Percentiles rank a stretch among this genome's conserved stretches.
Conservation (phyloP, 2,329 filamentous ascomycete species). For the Calonectria multiphialidica region DNA sequence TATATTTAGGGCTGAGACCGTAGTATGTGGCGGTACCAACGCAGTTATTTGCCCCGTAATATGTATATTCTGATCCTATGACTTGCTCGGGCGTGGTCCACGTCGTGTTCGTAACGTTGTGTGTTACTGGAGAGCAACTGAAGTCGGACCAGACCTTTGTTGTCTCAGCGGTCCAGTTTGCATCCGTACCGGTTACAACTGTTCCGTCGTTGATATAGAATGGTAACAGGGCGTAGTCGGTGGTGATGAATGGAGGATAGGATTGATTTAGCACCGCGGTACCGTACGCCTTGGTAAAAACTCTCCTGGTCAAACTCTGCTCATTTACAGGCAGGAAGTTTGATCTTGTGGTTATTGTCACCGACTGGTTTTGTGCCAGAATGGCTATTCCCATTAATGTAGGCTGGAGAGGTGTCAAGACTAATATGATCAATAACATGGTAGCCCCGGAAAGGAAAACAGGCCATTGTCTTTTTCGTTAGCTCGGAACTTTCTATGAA, state of each 20-base stretch:
- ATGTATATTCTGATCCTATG: neutral
- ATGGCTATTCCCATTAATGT: neutral
- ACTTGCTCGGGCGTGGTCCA: neutral
- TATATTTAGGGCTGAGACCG: neutral
- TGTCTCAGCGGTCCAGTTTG: conserved; percentile 10
- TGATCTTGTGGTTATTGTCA: neutral
- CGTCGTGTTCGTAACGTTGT: neutral
- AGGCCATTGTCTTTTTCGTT: neutral
- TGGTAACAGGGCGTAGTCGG: neutral
- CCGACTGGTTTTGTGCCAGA: neutral
- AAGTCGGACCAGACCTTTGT: conserved; percentile 7
- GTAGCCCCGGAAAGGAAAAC: neutral
- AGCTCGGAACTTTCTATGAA: neutral
- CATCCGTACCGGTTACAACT: neutral
- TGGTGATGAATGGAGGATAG: neutral
- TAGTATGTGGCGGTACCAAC: neutral
- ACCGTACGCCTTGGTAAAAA: neutral
- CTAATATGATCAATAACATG: neutral
- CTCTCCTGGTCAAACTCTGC: neutral
- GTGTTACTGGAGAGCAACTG: neutral
- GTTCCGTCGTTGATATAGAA: neutral
- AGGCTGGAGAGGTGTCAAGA: neutral
- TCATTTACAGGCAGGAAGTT: neutral
- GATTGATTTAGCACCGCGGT: neutral
- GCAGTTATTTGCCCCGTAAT: neutral